Evolutionary conservation across 345 rosid species (phyloP), one percentile per base, ranked within the genome.

Genomic region (Streptanthus diversifolius): DNA sequence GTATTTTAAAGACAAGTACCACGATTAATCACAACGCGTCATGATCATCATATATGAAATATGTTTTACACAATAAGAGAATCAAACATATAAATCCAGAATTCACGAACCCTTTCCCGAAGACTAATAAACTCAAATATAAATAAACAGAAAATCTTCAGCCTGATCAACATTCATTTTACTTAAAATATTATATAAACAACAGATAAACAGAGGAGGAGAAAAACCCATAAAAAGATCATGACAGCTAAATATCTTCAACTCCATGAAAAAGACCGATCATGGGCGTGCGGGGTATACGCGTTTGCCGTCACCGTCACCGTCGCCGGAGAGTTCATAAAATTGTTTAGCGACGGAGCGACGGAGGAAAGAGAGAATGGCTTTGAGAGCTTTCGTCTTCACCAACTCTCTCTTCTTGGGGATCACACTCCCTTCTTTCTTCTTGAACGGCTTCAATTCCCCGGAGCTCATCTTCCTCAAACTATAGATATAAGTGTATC

Each of bases 351-450:
- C 32, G 54, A 33, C 74, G 61, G 12, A 45, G 57, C 15, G 55
- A 43, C n/a, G 13, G 36, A 79, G 19, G 63, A 56, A 7, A 40
- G 60, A 71, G 40, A 44, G 27, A 8, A 80, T 0, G 30, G 8
- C 40, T 53, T 80, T 77, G 58, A 44, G 35, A 75, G 51, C 64
- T 84, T 68, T 82, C 17, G 80, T 75, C 82, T 83, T 82, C 71
- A 85, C 87, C 49, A 72, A 51, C 59, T 68, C 80, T 71, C 78
- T 81, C 78, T 72, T 65, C 64, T 54, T 49, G 0, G 83, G 84
- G 25, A 82, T 3, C 66, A 80, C 83, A 53, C 80, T 80, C 17
- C 84, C 85, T 41, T 77, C 68, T 48, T 72, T 76, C 68, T 78
- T 67, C 58, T 72, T 68, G 71, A 82, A 69, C 65, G 71, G 73